These are phyloP conservation scores for Truncatella angustata DNA, from an alignment of 2,329 filamentous ascomycete genomes.

Conservation along the genomic window DNA sequence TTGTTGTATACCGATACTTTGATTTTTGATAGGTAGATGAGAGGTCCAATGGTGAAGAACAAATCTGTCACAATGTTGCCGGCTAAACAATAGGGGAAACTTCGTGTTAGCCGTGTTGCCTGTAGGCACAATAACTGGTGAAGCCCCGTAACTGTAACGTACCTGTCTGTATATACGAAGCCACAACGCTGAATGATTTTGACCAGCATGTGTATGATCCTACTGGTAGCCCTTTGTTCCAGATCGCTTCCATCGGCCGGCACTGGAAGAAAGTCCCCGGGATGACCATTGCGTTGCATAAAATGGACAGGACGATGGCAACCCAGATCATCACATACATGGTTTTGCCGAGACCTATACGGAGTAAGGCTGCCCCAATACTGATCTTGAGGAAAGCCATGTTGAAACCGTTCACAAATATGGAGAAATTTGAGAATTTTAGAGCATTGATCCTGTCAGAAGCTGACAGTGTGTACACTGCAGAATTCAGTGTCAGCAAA, in stretches of 20 bases:
- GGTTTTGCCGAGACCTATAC: not conserved
- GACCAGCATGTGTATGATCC: not conserved
- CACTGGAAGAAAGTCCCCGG: not conserved
- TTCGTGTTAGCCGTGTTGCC: too few relatives aligned
- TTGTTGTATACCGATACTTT: not conserved
- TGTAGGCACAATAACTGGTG: too few relatives aligned
- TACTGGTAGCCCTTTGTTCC: not conserved
- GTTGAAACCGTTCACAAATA: not conserved
- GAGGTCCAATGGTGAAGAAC: not conserved
- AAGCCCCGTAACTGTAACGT: too few relatives aligned
- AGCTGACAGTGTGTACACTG: not conserved
- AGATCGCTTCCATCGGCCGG: not conserved
- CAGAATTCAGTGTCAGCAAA: too few relatives aligned
- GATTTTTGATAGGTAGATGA: not conserved
- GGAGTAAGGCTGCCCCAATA: not conserved
- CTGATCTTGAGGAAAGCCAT: conserved; percentile 1
- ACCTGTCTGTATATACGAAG: not conserved
- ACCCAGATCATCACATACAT: not conserved
- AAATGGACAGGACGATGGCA: not conserved
- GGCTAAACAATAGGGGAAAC: not conserved
- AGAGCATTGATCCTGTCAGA: not conserved
- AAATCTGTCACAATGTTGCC: not conserved
- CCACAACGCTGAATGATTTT: not conserved
- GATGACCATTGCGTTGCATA: not conserved
- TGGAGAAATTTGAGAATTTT: not conserved